Conservation (phyloP, 2,329 filamentous ascomycete species). For the Stagonosporopsis vannaccii region DNA sequence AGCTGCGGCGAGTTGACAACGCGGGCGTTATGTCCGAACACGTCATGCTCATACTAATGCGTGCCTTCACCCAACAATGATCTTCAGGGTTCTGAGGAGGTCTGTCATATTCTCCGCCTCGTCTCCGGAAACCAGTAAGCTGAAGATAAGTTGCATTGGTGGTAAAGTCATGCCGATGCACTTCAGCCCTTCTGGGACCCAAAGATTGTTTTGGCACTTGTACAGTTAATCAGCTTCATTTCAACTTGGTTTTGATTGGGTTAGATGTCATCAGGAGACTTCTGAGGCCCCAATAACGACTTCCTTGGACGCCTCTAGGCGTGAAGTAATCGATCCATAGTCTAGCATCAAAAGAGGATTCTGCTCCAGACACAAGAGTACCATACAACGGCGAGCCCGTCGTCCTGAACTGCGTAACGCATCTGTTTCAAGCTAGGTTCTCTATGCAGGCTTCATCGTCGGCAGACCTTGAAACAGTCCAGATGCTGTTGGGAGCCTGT, state of each 20-base stretch:
- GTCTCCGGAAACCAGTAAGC: neutral
- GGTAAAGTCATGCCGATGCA: neutral
- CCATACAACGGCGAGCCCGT: no score
- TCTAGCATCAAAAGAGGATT: neutral
- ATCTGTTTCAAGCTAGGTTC: neutral
- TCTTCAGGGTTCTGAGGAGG: neutral
- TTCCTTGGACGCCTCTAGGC: neutral
- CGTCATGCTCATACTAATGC: conserved; percentile 3
- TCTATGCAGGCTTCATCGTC: neutral
- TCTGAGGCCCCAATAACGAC: neutral
- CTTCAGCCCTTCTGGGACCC: neutral
- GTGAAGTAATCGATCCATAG: neutral
- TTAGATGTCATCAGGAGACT: neutral
- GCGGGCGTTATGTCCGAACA: neutral
- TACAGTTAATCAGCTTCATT: neutral
- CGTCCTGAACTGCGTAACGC: neutral
- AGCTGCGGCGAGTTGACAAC: neutral
- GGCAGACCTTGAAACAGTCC: neutral
- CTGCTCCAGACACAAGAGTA: neutral
- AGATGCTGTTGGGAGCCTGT: neutral
- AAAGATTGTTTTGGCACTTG: neutral
- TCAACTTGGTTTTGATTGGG: neutral
- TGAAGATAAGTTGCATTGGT: neutral
- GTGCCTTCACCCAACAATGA: no score
- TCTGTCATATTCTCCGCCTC: neutral